Conservation (phyloP, 2,329 filamentous ascomycete species). For the Pseudohalonectria lignicola region DNA sequence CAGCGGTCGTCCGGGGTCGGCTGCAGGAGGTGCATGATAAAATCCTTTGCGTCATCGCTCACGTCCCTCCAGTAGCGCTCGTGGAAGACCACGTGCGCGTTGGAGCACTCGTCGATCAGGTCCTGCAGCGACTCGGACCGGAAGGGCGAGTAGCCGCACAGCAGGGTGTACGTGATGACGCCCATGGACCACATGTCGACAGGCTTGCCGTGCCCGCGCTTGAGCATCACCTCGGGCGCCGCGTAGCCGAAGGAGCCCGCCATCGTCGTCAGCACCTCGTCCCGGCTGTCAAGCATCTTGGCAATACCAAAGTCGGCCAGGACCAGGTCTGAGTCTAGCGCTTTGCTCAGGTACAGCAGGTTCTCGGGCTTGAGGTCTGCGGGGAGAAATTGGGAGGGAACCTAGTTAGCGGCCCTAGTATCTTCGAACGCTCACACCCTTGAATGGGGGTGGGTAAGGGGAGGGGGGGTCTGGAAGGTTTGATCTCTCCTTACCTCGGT, state of each 20-base stretch:
- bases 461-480: neutral
- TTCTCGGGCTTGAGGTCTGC: conserved; percentile 97
- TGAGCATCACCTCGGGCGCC: conserved; percentile 95
- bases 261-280: conserved; percentile 94
- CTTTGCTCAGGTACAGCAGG: conserved; percentile 78
- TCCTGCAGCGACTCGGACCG: conserved; percentile 88
- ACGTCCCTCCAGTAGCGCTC: conserved; percentile 98
- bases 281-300: conserved; percentile 87
- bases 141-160: conserved; percentile 98
- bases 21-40: conserved; percentile 74
- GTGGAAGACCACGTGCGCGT: conserved; percentile 80
- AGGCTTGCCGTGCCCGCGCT: conserved; percentile 92
- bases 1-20: conserved; percentile 66
- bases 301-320: conserved; percentile 97
- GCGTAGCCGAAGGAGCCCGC: conserved; percentile 97
- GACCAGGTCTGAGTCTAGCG: conserved; percentile 71
- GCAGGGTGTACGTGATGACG: conserved; percentile 95
- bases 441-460: neutral
- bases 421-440: too few relatives aligned
- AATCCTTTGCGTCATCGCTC: conserved; percentile 88
- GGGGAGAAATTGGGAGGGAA: neutral
- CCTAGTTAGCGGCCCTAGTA: too few relatives aligned
- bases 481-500: conserved; percentile 54
- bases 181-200: conserved; percentile 99
- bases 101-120: conserved; percentile 87